Percentiles rank a stretch among this genome's conserved stretches.
phyloP scores from a whole-genome alignment of 139 green algal genomes.

The Deuterostichococcus epilithicus region DNA sequence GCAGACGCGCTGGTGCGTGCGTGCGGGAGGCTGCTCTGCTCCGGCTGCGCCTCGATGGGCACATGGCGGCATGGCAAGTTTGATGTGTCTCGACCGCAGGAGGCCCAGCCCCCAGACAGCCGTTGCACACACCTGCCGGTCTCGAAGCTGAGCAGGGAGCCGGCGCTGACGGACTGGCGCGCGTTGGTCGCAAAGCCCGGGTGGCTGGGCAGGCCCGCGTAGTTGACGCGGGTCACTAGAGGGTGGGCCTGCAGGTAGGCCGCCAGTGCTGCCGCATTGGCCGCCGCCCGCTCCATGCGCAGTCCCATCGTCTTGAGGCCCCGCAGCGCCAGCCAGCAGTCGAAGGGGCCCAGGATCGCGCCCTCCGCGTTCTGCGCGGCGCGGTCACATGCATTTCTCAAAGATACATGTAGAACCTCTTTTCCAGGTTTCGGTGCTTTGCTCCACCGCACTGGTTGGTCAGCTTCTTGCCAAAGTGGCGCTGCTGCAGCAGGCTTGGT shows the following conservation, averaged over 20 bases:
- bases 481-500: no score
- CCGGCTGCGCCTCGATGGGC: no score
- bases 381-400: no score
- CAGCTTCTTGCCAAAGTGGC: no score
- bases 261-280: conserved; percentile 71
- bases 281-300: conserved; percentile 81
- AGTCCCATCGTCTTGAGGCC: conserved; percentile 97
- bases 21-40: no score
- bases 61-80: no score
- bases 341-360: conserved; percentile 81
- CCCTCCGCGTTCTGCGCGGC: conserved; percentile 86
- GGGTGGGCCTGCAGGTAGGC: conserved; percentile 80
- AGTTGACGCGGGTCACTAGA: conserved; percentile 84
- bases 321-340: conserved; percentile 94
- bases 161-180: conserved; percentile 49
- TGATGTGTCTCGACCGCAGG: no score
- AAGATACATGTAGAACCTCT: no score
- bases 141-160: conserved; percentile 81
- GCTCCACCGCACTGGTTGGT: no score
- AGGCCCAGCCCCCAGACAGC: no score
- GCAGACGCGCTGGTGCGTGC: no score
- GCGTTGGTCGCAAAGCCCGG: conserved; percentile 55
- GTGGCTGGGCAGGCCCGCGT: conserved; percentile 65
- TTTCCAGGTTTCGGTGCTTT: no score
- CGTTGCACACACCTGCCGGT: conserved; percentile 46